Conservation (phyloP, 1,139 yeast genomes). For the Candida sp. region DNA sequence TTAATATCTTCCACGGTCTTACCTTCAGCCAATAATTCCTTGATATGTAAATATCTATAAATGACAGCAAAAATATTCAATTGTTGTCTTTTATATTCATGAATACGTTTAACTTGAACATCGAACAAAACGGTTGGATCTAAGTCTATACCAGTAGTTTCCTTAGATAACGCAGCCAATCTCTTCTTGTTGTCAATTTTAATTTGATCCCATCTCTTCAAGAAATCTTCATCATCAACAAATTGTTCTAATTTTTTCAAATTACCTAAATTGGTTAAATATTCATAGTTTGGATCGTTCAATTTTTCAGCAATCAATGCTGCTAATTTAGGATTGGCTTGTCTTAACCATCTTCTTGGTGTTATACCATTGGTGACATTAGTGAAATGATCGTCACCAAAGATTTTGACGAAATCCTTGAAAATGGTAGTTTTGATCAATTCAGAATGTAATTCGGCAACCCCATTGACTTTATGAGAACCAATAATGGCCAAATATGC, state of each 20-base stretch:
- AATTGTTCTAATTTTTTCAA: slow-evolving; percentile 67
- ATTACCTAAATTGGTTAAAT: slow-evolving; percentile 63
- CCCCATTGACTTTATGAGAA: slow-evolving; percentile 93
- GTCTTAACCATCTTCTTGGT: slow-evolving; percentile 95
- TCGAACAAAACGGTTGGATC: slow-evolving; percentile 80
- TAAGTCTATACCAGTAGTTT: slow-evolving; percentile 64
- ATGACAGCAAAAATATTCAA: slow-evolving; percentile 88
- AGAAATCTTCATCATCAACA: slow-evolving; percentile 68
- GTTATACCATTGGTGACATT: slow-evolving; percentile 96
- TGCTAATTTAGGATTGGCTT: slow-evolving; percentile 84
- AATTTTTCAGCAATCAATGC: slow-evolving; percentile 68
- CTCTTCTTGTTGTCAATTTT: slow-evolving; percentile 68
- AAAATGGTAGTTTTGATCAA: slow-evolving; percentile 86
- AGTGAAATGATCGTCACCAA: slow-evolving; percentile 79
- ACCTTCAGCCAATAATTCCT: slow-evolving; percentile 54
- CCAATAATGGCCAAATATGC: slow-evolving; percentile 90
- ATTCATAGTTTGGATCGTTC: slow-evolving; percentile 61
- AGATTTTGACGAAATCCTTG: slow-evolving; percentile 82
- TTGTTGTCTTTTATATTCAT: slow-evolving; percentile 95
- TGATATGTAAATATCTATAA: slow-evolving; percentile 74
- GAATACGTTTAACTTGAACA: slow-evolving; percentile 92
- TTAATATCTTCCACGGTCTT: slow-evolving; percentile 55
- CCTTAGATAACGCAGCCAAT: slow-evolving; percentile 68
- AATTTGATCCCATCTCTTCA: slow-evolving; percentile 66
- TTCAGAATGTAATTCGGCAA: slow-evolving; percentile 93